Conservation (phyloP, 2,329 filamentous ascomycete species). For the Sclerotinia minor region DNA sequence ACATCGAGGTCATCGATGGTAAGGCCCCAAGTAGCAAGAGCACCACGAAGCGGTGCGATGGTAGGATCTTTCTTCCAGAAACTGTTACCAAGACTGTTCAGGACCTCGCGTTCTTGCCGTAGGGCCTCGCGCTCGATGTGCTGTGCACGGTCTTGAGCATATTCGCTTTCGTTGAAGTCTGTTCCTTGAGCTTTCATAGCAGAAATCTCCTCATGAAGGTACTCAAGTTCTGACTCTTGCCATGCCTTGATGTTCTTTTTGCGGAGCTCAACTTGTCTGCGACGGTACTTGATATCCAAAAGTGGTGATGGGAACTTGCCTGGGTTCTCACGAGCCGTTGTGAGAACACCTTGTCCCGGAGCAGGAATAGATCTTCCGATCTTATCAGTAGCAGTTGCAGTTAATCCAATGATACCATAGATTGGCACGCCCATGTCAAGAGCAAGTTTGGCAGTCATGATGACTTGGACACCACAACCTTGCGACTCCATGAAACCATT, state of each 20-base stretch:
- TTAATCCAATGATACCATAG: conserved; percentile 89
- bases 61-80: conserved; percentile 97
- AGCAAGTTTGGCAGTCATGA: conserved; percentile 96
- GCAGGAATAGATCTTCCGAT: conserved; percentile 97
- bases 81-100: conserved; percentile 91
- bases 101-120: conserved; percentile 89
- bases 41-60: conserved; percentile 93
- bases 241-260: conserved; percentile 94
- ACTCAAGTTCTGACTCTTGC: conserved; percentile 93
- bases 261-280: conserved; percentile 89
- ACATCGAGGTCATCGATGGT: conserved; percentile 95
- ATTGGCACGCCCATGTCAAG: conserved; percentile 99
- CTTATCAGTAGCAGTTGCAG: conserved; percentile 97
- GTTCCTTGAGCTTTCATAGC: conserved; percentile 81
- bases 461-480: conserved; percentile 95
- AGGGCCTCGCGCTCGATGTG: conserved; percentile 88
- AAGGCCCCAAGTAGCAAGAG: conserved; percentile 95
- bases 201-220: conserved; percentile 85
- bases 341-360: conserved; percentile 94
- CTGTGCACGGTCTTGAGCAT: conserved; percentile 76
- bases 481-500: conserved; percentile 99
- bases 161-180: conserved; percentile 80
- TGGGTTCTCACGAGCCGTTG: conserved; percentile 85
- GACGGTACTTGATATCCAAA: conserved; percentile 96
- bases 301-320: conserved; percentile 94